Evolutionary conservation across 352 stramenopile genomes (phyloP), one percentile per base, ranked within the genome.

Genomic region (Phytophthora pseudosyringae): DNA sequence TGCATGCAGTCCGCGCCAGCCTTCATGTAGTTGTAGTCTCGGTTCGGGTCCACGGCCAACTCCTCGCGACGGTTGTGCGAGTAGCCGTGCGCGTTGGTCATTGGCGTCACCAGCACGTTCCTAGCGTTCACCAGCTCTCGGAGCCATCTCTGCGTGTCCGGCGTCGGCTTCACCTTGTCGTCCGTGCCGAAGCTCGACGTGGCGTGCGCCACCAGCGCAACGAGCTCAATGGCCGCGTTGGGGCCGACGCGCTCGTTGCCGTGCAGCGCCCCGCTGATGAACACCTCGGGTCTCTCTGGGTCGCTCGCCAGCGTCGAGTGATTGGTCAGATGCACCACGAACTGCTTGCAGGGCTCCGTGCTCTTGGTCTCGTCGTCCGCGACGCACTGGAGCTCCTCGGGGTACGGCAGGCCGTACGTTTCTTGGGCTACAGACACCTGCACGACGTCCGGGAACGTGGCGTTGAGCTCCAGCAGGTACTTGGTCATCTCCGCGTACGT

Each of bases 11-110:
- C 67, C 3, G 65, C 40, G 1, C 70, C 75, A 5, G 69, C 58
- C 21, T 92, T 81, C 85, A 98, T 95, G 73, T 98, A 99, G 50
- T 98, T 97, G 81, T 99, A 99, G 73, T 99, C 98, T 32, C 97
- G 89, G 73, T 99, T 99, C 26, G 98, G 97, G 75, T 99, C 98
- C 21, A 99, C 72, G 0, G 49, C 44, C 5, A 86, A 65, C 73
- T 99, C 97, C 31, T 86, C 76, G 29, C 96, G 83, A 41, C 64
- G 50, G 64, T 97, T 76, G 33, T 88, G 77, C 15, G 79, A 80
- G 75, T 99, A 98, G 15, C 97, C 97, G 44, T 97, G 86, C 9
- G 95, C 90, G 61, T 99, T 99, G 18, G 96, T 97, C 68, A 95
- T 98, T 29, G 96, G 96, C 55, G 91, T 92, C 59, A 95, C 63